Conservation (phyloP, 805 yeast species). For the Wickerhamomyces strasburgensis region DNA sequence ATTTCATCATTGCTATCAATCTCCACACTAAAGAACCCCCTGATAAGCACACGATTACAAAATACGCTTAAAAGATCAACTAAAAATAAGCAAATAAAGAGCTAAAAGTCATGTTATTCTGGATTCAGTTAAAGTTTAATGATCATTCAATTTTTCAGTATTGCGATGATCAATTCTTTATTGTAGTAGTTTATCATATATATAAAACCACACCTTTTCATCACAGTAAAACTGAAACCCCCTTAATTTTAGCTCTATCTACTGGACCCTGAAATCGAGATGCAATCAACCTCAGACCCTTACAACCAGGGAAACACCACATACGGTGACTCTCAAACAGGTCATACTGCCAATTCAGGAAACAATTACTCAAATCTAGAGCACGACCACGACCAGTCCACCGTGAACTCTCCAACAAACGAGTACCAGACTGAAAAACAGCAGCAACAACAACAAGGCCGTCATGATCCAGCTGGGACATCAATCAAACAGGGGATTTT, state of each 20-base stretch:
- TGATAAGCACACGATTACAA: too few relatives aligned
- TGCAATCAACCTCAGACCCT: background rate
- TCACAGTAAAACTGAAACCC: too few relatives aligned
- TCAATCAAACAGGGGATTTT: background rate
- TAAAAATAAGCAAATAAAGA: too few relatives aligned
- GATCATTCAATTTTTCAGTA: too few relatives aligned
- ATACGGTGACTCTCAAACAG: background rate
- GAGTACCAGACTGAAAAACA: slow-evolving; percentile 17
- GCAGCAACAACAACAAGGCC: background rate
- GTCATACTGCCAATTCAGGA: background rate
- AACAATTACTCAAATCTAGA: background rate
- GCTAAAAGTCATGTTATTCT: too few relatives aligned
- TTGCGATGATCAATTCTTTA: too few relatives aligned
- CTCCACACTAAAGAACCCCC: too few relatives aligned
- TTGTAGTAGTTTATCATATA: too few relatives aligned
- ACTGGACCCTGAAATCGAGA: background rate
- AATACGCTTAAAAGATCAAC: too few relatives aligned
- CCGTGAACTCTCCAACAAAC: slow-evolving; percentile 18
- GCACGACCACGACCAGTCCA: slow-evolving; percentile 22
- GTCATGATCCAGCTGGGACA: background rate
- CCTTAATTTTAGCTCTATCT: background rate
- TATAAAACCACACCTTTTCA: too few relatives aligned
- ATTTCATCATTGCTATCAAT: too few relatives aligned
- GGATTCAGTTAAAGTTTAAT: too few relatives aligned
- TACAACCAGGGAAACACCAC: background rate